A percentile compares a stretch with the other conserved stretches of the same genome.
Evolutionary conservation across 192 early-diverging fungal species (phyloP).

Genomic region (Podila epigama): DNA sequence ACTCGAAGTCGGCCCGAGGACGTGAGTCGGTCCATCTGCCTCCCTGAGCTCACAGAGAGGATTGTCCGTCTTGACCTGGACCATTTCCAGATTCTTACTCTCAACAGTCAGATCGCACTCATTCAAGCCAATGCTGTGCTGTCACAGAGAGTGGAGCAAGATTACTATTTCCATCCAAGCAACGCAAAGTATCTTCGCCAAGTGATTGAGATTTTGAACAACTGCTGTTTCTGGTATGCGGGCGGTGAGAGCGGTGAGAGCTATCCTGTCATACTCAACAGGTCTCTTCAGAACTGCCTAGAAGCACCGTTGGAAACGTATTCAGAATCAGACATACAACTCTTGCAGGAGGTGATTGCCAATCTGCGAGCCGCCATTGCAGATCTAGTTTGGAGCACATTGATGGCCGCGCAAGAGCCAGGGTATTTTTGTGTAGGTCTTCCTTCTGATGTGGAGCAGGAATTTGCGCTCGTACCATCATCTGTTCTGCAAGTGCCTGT

Average conservation of each 20-base stretch:
- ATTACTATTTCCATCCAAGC: slow-evolving; percentile 78
- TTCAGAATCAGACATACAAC: slow-evolving; percentile 22
- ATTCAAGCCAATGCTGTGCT: slow-evolving; percentile 78
- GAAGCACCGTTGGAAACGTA: slow-evolving; percentile 14
- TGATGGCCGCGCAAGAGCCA: slow-evolving; percentile 32
- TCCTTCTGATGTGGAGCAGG: not conserved
- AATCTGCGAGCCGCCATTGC: slow-evolving; percentile 21
- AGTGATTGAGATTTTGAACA: slow-evolving; percentile 70
- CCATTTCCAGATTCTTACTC: slow-evolving; percentile 54
- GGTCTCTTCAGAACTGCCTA: slow-evolving; percentile 29
- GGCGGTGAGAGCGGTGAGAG: slow-evolving; percentile 16
- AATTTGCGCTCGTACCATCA: slow-evolving; percentile 9
- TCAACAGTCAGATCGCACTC: slow-evolving; percentile 68
- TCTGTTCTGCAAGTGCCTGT: not conserved
- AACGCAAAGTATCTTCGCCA: slow-evolving; percentile 63
- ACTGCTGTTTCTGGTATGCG: slow-evolving; percentile 73
- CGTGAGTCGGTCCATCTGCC: slow-evolving; percentile 60
- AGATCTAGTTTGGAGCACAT: slow-evolving; percentile 20
- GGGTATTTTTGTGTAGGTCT: slow-evolving; percentile 43
- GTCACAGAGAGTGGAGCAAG: slow-evolving; percentile 66
- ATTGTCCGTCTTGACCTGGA: slow-evolving; percentile 56
- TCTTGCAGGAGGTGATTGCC: slow-evolving; percentile 20
- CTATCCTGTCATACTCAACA: not conserved
- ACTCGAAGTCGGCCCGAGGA: slow-evolving; percentile 70
- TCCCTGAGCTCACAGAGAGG: slow-evolving; percentile 69